Evolutionary conservation across 441 rosid species (phyloP).

Genomic region (Erysimum pusillum): DNA sequence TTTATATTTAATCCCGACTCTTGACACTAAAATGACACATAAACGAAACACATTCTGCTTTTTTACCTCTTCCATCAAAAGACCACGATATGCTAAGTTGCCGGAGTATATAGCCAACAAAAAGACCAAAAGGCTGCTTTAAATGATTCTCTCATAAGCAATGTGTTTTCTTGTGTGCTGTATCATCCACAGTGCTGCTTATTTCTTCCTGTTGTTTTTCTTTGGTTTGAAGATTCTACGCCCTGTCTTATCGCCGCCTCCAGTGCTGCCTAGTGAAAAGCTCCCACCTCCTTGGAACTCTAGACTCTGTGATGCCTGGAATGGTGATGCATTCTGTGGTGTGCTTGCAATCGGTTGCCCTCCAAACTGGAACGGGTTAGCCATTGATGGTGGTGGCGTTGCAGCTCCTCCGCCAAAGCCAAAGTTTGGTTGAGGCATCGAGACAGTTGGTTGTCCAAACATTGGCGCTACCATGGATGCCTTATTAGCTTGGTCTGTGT

Average conservation of each 20-base stretch:
- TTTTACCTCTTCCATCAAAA: conserved; percentile 30
- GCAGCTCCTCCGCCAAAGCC: conserved; percentile 44
- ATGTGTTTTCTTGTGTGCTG: conserved; percentile 23
- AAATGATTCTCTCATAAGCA: conserved; percentile 9
- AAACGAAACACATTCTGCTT: not conserved
- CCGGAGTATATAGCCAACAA: conserved; percentile 7
- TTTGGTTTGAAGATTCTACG: conserved; percentile 67
- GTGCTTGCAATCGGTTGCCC: conserved; percentile 57
- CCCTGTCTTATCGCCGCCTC: conserved; percentile 76
- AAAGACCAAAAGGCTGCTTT: conserved; percentile 21
- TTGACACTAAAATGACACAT: conserved; percentile 18
- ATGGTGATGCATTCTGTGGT: conserved; percentile 62
- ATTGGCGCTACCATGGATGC: conserved; percentile 51
- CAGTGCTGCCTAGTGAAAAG: conserved; percentile 83
- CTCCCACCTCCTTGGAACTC: conserved; percentile 79
- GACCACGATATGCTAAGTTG: not conserved
- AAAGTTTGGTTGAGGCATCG: conserved; percentile 43
- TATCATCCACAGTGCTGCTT: conserved; percentile 35
- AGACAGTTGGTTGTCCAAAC: conserved; percentile 62
- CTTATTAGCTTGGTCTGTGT: conserved; percentile 66
- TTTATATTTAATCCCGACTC: conserved; percentile 22
- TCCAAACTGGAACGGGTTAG: conserved; percentile 74
- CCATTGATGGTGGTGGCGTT: conserved; percentile 49
- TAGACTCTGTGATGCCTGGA: conserved; percentile 71
- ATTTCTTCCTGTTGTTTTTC: conserved; percentile 59